Percentiles rank a stretch among this genome's conserved stretches.
phyloP scores from a whole-genome alignment of 345 rosid genomes.

The Salix koriyanagi region DNA sequence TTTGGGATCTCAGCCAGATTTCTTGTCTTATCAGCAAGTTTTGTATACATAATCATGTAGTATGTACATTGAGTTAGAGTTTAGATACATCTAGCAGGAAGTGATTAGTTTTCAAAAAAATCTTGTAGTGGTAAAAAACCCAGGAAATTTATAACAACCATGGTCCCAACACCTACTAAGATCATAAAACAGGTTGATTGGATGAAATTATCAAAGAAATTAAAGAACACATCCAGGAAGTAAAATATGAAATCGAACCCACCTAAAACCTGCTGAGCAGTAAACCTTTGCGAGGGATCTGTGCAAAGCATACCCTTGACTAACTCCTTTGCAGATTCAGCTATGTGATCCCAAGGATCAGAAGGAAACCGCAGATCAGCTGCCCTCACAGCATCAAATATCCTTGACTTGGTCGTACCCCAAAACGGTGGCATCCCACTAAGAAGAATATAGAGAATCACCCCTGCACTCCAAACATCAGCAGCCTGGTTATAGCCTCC shows the following conservation, averaged over 20 bases:
- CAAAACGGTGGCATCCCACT: constrained; percentile 69
- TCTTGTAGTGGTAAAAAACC: not conserved
- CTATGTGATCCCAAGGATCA: constrained; percentile 47
- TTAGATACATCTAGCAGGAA: not conserved
- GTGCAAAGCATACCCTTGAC: constrained; percentile 56
- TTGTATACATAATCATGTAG: not conserved
- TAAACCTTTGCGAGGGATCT: constrained; percentile 44
- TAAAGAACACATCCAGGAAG: not conserved
- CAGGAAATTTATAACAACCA: not conserved
- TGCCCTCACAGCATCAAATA: constrained; percentile 57
- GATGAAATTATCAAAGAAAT: not conserved
- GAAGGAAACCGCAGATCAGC: constrained; percentile 65
- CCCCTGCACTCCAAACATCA: constrained; percentile 76
- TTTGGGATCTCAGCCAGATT: not conserved
- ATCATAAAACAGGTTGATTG: not conserved
- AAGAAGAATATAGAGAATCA: constrained; percentile 60
- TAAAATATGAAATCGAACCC: constrained; percentile 12
- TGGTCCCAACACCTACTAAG: not conserved
- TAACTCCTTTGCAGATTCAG: constrained; percentile 50
- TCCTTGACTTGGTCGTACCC: constrained; percentile 64
- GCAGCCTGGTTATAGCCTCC: constrained; percentile 70
- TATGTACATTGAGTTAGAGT: not conserved
- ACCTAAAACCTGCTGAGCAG: constrained; percentile 63
- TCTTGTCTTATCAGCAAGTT: not conserved
- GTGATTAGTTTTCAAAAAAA: not conserved